Evolutionary conservation across 768 basidiomycete genomes (phyloP).

Genomic region (Mycena chlorophos): DNA sequence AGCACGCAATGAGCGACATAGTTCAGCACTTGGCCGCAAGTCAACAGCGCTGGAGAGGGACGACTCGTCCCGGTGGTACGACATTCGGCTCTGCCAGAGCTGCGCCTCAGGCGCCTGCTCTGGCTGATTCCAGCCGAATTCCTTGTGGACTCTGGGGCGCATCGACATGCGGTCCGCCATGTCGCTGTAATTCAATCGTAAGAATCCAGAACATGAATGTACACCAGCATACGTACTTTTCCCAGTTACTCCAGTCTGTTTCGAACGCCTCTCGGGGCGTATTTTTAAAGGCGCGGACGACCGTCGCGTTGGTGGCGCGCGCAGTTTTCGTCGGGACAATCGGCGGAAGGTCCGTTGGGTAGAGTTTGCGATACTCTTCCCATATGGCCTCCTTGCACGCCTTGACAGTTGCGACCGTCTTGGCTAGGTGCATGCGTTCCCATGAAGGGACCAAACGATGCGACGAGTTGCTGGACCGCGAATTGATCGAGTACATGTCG

Average conservation of each 20-base stretch:
- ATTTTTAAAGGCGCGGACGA: conserved; percentile 17
- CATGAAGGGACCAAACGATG: conserved; percentile 39
- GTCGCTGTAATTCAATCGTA: conserved; percentile 47
- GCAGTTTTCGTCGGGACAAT: conserved; percentile 37
- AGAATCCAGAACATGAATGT: conserved; percentile 3
- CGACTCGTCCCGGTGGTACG: conserved; percentile 26
- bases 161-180: conserved; percentile 74
- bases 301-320: conserved; percentile 28
- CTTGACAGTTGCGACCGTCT: conserved; percentile 52
- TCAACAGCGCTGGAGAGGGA: conserved; percentile 11
- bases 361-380: conserved; percentile 58
- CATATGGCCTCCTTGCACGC: conserved; percentile 74
- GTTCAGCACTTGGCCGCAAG: conserved; percentile 20
- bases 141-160: conserved; percentile 47
- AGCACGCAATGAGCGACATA: conserved; percentile 54
- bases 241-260: conserved; percentile 67
- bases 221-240: conserved; percentile 54
- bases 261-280: conserved; percentile 63
- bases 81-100: conserved; percentile 45
- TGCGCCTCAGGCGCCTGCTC: conserved; percentile 50
- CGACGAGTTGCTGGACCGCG: conserved; percentile 11
- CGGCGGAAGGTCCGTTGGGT: conserved; percentile 39
- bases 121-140: conserved; percentile 55
- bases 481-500: conserved; percentile 20
- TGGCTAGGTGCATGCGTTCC: conserved; percentile 67